phyloP scores from a whole-genome alignment of 208 protist species.

The Wallacemonas rigidus region DNA sequence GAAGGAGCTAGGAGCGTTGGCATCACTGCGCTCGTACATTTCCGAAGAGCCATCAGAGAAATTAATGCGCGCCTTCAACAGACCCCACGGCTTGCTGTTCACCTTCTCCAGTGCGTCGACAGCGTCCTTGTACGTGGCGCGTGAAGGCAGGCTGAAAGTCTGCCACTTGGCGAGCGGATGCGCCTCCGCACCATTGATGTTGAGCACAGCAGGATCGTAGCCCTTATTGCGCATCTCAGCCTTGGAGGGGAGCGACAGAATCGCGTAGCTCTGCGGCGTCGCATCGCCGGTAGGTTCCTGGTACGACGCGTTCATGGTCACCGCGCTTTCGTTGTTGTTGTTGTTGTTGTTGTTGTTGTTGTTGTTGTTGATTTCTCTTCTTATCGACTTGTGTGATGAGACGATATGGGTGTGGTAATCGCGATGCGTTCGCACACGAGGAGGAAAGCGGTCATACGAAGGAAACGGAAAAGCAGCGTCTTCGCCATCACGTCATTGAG shows the following conservation, averaged over 20 bases:
- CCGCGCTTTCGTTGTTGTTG: neutral
- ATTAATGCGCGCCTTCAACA: slow-evolving; percentile 74
- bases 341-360: slow-evolving; percentile 15
- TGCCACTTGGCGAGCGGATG: slow-evolving; percentile 80
- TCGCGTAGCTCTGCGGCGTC: slow-evolving; percentile 70
- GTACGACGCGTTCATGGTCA: slow-evolving; percentile 53
- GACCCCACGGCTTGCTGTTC: slow-evolving; percentile 75
- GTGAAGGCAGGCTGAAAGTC: slow-evolving; percentile 51
- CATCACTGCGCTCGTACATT: slow-evolving; percentile 63
- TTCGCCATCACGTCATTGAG: too few relatives aligned
- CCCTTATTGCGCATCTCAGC: slow-evolving; percentile 72
- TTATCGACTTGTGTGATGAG: neutral
- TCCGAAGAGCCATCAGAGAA: slow-evolving; percentile 77
- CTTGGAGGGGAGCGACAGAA: slow-evolving; percentile 69
- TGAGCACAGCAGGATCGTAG: slow-evolving; percentile 59
- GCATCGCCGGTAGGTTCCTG: slow-evolving; percentile 41
- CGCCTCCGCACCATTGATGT: slow-evolving; percentile 50
- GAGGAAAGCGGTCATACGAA: too few relatives aligned
- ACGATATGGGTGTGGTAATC: too few relatives aligned
- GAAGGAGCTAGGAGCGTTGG: slow-evolving; percentile 49
- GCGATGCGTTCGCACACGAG: too few relatives aligned
- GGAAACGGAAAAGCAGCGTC: too few relatives aligned
- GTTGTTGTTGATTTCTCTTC: neutral
- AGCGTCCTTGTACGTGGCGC: slow-evolving; percentile 74
- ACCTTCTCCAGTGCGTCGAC: slow-evolving; percentile 60